Conservation (phyloP, 176 grass and related monocot genomes). For the Oropetium thomaeum region DNA sequence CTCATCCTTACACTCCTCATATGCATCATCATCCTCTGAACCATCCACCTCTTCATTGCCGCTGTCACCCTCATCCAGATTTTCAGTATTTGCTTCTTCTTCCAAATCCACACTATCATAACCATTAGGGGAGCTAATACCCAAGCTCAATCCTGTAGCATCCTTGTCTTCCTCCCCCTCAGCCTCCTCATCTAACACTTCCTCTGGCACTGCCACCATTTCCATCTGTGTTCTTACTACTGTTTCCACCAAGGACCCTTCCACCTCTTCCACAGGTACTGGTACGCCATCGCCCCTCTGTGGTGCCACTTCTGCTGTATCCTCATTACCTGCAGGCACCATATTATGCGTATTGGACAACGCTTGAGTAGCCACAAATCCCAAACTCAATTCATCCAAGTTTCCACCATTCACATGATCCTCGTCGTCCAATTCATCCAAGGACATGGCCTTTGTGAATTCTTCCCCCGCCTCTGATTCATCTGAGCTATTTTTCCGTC, state of each 20-base stretch:
- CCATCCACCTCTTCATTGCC: slow-evolving; percentile 33
- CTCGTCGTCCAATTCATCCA: neutral
- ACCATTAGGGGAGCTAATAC: slow-evolving; percentile 26
- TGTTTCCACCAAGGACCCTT: slow-evolving; percentile 23
- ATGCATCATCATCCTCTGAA: slow-evolving; percentile 45
- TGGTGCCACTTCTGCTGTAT: neutral
- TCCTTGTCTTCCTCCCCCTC: slow-evolving; percentile 38
- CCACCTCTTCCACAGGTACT: slow-evolving; percentile 8
- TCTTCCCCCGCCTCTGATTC: neutral
- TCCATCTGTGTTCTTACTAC: slow-evolving; percentile 16
- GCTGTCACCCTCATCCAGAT: slow-evolving; percentile 41
- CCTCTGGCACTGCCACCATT: slow-evolving; percentile 22
- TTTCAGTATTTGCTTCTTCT: slow-evolving; percentile 31
- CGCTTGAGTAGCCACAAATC: slow-evolving; percentile 1
- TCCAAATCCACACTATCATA: slow-evolving; percentile 44
- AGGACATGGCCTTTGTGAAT: slow-evolving; percentile 3
- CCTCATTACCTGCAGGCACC: neutral
- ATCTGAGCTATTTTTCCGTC: neutral
- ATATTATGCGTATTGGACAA: neutral
- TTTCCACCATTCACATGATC: slow-evolving; percentile 4
- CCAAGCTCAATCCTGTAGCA: slow-evolving; percentile 44
- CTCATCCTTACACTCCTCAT: slow-evolving; percentile 39
- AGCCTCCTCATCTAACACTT: slow-evolving; percentile 9
- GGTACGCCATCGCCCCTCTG: neutral
- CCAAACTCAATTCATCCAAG: slow-evolving; percentile 10